phyloP scores from a whole-genome alignment of 2,329 filamentous ascomycete species.

The Epichloe scottii region DNA sequence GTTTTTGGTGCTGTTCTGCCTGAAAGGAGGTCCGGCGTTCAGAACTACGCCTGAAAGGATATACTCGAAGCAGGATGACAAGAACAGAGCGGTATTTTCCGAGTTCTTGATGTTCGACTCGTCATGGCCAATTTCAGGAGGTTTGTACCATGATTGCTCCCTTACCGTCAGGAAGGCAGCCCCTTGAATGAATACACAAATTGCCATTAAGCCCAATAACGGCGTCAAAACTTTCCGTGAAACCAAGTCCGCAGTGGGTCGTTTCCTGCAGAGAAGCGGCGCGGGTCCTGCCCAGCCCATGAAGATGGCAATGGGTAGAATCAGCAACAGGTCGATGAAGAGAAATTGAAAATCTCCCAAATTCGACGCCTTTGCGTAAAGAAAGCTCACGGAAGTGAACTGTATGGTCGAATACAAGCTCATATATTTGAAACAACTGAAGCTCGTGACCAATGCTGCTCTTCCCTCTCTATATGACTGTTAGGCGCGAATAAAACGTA shows the following conservation, averaged over 20 bases:
- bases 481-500: slow-evolving; percentile 11
- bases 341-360: slow-evolving; percentile 96
- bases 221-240: slow-evolving; percentile 85
- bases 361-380: slow-evolving; percentile 89
- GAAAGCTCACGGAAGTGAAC: slow-evolving; percentile 91
- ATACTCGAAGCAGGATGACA: slow-evolving; percentile 89
- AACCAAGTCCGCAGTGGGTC: slow-evolving; percentile 84
- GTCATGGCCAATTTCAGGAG: slow-evolving; percentile 63
- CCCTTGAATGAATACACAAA: slow-evolving; percentile 69
- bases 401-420: slow-evolving; percentile 98
- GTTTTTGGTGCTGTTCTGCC: slow-evolving; percentile 68
- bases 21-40: slow-evolving; percentile 82
- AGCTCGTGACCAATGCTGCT: slow-evolving; percentile 91
- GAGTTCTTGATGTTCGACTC: slow-evolving; percentile 83
- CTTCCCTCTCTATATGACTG: slow-evolving; percentile 58
- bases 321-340: slow-evolving; percentile 86
- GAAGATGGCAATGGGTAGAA: slow-evolving; percentile 92
- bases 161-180: slow-evolving; percentile 63
- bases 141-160: slow-evolving; percentile 73
- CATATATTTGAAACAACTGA: slow-evolving; percentile 99
- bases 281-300: slow-evolving; percentile 96
- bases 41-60: slow-evolving; percentile 81
- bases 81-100: slow-evolving; percentile 83
- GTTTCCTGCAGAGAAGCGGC: slow-evolving; percentile 63
- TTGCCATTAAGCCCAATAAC: slow-evolving; percentile 72